Base-by-base conservation (phyloP, 2,329 filamentous ascomycete species). In the Stachybotrys chartarum region DNA sequence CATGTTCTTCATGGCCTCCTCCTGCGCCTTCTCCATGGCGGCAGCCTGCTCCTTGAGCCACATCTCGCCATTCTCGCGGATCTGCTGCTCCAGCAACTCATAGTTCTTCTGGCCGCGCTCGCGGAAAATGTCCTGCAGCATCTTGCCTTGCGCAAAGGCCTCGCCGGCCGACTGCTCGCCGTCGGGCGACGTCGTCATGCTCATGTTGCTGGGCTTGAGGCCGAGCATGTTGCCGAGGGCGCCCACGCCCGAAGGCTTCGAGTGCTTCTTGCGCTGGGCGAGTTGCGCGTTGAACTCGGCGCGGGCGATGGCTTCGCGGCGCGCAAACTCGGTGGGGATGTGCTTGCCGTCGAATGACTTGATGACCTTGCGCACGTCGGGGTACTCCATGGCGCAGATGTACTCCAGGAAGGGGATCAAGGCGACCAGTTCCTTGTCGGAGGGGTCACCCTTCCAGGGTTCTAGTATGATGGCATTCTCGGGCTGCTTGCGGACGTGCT, bases 341-440 rank as follows among this genome's bases (percentile, higher is more conserved):
- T 93, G 81, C 68, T 87, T 90, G 70, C 91, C 92, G 55, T 96
- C 85, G 65, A 96, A 96, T 0, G 89, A 92, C 74, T 89, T 90
- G 68, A 97, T 74, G 5, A 94, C 87, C 65, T 88, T 85, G 62
- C 94, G 89, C 14, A 95, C 89, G 66, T 99, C 94, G 53, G 85
- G 80, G 64, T 91, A 90, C 61, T 91, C 88, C 89, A 97, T 96
- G 18, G 91, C 94, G 61, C 91, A 90, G 61, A 99, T 84, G 73
- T 97, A 97, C 75, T 99, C 94, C 59, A 99, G 85, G 84, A 99
- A 97, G 12, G 94, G 94, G 57, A 99, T 96, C 51, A 97, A 78
- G 5, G 86, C 83, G 24, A 99, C 88, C 11, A 99, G 86, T 50
- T 91, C 90, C 68, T 86, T 91, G 72, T 99, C 93, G 64, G 86